Evolutionary conservation across 768 basidiomycete genomes (phyloP).

Genomic region (Boletus bicolor): DNA sequence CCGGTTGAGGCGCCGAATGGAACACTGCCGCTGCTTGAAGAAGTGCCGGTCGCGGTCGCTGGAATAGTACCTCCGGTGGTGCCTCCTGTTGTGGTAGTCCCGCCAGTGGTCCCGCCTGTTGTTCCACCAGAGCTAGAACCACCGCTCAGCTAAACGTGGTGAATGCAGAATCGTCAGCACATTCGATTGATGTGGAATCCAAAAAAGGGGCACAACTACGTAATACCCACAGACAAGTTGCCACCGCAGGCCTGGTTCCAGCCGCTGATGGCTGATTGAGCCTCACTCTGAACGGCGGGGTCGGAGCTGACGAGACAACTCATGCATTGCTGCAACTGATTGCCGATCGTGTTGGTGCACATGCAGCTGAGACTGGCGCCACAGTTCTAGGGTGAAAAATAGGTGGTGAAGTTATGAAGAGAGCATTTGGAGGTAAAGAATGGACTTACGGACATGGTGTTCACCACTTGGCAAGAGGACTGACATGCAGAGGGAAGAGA

Average conservation of each 20-base stretch:
- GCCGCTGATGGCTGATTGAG: conserved; percentile 6
- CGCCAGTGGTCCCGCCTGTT: neutral
- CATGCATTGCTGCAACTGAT: conserved; percentile 18
- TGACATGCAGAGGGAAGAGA: conserved; percentile 20
- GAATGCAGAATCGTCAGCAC: neutral
- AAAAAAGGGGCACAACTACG: neutral
- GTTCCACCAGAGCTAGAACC: conserved; percentile 2
- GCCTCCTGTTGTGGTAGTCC: neutral
- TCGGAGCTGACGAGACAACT: conserved; percentile 12
- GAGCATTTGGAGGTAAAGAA: neutral
- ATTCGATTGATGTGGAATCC: too few species aligned
- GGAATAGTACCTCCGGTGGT: neutral
- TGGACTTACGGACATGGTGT: conserved; percentile 17
- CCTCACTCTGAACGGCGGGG: neutral
- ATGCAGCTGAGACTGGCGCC: neutral
- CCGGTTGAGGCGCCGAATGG: neutral
- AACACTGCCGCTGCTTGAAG: neutral
- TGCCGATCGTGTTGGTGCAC: conserved; percentile 13
- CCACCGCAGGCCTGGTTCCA: conserved; percentile 21
- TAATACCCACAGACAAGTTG: conserved; percentile 16
- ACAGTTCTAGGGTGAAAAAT: conserved; percentile 10
- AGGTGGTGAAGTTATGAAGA: neutral
- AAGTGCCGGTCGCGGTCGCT: neutral
- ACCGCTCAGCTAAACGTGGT: conserved; percentile 9
- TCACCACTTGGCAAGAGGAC: conserved; percentile 18